phyloP scores from a whole-genome alignment of 1,284 basidiomycete species.

The Wolfiporia cocos region DNA sequence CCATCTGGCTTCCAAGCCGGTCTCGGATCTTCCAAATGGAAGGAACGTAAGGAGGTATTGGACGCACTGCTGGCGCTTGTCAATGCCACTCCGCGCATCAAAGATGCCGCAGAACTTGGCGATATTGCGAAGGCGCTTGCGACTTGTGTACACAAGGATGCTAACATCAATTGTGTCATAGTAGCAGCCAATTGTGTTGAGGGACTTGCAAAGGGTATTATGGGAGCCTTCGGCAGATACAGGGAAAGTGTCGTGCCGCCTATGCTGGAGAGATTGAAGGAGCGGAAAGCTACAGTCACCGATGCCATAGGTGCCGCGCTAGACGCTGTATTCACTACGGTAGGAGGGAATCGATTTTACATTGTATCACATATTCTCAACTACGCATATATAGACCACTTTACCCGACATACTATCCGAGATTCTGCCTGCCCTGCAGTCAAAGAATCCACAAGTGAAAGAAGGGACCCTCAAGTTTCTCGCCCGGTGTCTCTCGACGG shows the following conservation, averaged over 20 bases:
- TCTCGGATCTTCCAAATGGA: slow-evolving; percentile 94
- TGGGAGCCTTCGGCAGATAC: slow-evolving; percentile 69
- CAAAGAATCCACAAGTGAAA: slow-evolving; percentile 97
- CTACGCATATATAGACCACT: slow-evolving; percentile 51
- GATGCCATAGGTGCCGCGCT: slow-evolving; percentile 86
- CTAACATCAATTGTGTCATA: slow-evolving; percentile 95
- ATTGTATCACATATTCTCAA: slow-evolving; percentile 6
- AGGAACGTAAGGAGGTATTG: slow-evolving; percentile 91
- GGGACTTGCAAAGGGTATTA: slow-evolving; percentile 80
- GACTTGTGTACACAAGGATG: slow-evolving; percentile 80
- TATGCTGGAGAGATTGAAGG: slow-evolving; percentile 91
- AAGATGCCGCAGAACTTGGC: slow-evolving; percentile 69
- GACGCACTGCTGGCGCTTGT: slow-evolving; percentile 80
- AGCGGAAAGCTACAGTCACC: slow-evolving; percentile 86
- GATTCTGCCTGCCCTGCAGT: slow-evolving; percentile 70
- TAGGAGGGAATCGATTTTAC: slow-evolving; percentile 32
- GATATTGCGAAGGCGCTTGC: slow-evolving; percentile 77
- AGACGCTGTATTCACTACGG: slow-evolving; percentile 86
- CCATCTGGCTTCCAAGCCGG: slow-evolving; percentile 70
- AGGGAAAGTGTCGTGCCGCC: slow-evolving; percentile 72
- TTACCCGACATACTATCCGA: slow-evolving; percentile 85
- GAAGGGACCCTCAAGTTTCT: slow-evolving; percentile 91
- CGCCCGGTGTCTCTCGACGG: slow-evolving; percentile 72
- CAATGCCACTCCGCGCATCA: slow-evolving; percentile 70
- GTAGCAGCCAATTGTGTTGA: slow-evolving; percentile 85